These are phyloP conservation scores for Cryptococcus wingfieldii DNA, from an alignment of 1,284 basidiomycete species.

Conservation along the genomic window DNA sequence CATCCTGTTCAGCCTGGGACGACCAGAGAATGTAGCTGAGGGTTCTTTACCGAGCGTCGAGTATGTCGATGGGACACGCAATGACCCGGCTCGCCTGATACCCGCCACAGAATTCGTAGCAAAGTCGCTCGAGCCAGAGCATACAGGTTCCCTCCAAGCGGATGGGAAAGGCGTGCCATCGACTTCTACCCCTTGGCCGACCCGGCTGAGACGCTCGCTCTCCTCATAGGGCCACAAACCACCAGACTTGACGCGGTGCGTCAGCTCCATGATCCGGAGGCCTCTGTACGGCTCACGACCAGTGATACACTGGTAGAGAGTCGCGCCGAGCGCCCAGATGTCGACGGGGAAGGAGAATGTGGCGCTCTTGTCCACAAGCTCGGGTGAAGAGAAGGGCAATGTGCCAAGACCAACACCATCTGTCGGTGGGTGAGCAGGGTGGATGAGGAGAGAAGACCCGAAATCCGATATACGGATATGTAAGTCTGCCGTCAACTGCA, in stretches of 20 bases:
- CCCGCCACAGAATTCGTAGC: slow-evolving; percentile 2
- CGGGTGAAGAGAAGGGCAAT: slow-evolving; percentile 53
- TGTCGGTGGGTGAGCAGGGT: slow-evolving; percentile 44
- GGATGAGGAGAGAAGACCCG: slow-evolving; percentile 50
- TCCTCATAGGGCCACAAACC: slow-evolving; percentile 52
- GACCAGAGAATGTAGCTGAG: not conserved
- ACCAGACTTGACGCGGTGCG: slow-evolving; percentile 50
- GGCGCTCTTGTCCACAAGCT: slow-evolving; percentile 47
- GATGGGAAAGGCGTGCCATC: slow-evolving; percentile 33
- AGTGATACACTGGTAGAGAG: slow-evolving; percentile 50
- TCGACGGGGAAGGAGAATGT: slow-evolving; percentile 52
- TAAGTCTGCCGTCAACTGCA: slow-evolving; percentile 41
- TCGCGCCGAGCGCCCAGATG: slow-evolving; percentile 53
- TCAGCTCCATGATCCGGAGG: slow-evolving; percentile 48
- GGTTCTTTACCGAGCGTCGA: slow-evolving; percentile 3
- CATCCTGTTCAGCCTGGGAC: slow-evolving; percentile 20
- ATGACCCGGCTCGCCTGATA: slow-evolving; percentile 28
- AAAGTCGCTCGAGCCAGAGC: not conserved
- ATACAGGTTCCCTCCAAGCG: slow-evolving; percentile 24
- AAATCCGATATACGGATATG: slow-evolving; percentile 52
- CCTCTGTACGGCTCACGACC: slow-evolving; percentile 52
- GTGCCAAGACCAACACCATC: slow-evolving; percentile 53
- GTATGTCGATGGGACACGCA: slow-evolving; percentile 23
- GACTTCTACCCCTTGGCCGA: slow-evolving; percentile 21
- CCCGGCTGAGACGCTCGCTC: slow-evolving; percentile 31